Evolutionary conservation across 139 green algal species (phyloP).

Genomic region (Chlorella sp.): DNA sequence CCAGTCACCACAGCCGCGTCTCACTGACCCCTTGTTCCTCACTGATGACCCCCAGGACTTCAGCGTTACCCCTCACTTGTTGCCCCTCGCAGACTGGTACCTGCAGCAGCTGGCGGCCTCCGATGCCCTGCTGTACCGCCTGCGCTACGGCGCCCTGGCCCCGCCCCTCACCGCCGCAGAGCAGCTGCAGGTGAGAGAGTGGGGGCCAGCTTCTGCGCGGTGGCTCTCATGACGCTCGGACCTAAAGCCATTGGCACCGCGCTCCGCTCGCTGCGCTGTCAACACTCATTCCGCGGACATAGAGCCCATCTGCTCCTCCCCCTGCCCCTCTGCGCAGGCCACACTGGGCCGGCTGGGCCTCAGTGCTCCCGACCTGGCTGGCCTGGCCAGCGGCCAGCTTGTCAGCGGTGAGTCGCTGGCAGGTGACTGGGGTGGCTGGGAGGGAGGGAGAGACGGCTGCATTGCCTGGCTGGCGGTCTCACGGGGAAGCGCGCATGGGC

Average conservation of each 20-base stretch:
- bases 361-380: background rate
- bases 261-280: background rate
- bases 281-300: background rate
- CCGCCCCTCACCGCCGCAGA: background rate
- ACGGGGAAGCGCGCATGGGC: background rate
- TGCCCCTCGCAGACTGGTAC: background rate
- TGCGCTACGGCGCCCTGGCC: background rate
- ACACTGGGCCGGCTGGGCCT: conserved; percentile 2
- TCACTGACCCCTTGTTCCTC: background rate
- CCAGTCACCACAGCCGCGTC: background rate
- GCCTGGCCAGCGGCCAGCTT: background rate
- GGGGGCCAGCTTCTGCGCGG: background rate
- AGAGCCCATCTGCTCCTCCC: background rate
- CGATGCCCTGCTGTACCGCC: background rate
- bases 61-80: background rate
- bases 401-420: too few species aligned
- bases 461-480: background rate
- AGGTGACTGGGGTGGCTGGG: background rate
- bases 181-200: background rate
- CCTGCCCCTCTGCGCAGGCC: background rate
- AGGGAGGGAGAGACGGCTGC: background rate
- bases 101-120: conserved; percentile 4
- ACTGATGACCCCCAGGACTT: too few species aligned
- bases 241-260: background rate
- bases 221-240: too few species aligned